These are phyloP conservation scores for Exophiala calicioides DNA, from an alignment of 2,329 filamentous ascomycete species.

Conservation along the genomic window DNA sequence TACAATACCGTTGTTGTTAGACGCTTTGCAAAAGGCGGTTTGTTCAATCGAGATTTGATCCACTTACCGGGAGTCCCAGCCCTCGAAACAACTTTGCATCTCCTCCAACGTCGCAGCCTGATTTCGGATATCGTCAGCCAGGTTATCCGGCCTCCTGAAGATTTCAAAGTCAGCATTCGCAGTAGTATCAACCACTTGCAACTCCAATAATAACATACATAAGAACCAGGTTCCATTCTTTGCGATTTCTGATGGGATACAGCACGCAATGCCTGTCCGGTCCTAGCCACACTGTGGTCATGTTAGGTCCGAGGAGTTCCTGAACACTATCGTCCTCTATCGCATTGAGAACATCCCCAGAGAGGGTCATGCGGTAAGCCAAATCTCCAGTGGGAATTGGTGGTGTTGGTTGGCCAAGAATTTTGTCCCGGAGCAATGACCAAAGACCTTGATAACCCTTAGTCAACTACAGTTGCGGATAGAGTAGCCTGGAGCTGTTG, in stretches of 20 bases:
- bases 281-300: conserved; percentile 14
- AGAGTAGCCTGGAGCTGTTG: neutral
- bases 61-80: conserved; percentile 18
- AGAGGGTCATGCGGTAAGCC: conserved; percentile 44
- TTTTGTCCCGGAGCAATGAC: conserved; percentile 44
- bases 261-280: conserved; percentile 16
- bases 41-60: neutral
- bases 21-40: neutral
- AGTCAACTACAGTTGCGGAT: neutral
- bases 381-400: conserved; percentile 56
- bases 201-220: conserved; percentile 2
- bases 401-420: conserved; percentile 47
- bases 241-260: conserved; percentile 11
- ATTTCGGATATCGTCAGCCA: conserved; percentile 8
- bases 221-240: conserved; percentile 14
- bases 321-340: conserved; percentile 11
- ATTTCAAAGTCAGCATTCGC: neutral
- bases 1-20: neutral
- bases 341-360: conserved; percentile 7
- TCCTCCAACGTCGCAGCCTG: conserved; percentile 5
- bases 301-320: conserved; percentile 12
- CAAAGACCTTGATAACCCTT: conserved; percentile 37
- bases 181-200: too few species aligned
- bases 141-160: conserved; percentile 13
- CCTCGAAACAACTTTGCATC: conserved; percentile 13